Percentiles rank a stretch among this genome's conserved stretches.
Evolutionary conservation across 768 basidiomycete genomes (phyloP).

Genomic region (Boletellus ananas): DNA sequence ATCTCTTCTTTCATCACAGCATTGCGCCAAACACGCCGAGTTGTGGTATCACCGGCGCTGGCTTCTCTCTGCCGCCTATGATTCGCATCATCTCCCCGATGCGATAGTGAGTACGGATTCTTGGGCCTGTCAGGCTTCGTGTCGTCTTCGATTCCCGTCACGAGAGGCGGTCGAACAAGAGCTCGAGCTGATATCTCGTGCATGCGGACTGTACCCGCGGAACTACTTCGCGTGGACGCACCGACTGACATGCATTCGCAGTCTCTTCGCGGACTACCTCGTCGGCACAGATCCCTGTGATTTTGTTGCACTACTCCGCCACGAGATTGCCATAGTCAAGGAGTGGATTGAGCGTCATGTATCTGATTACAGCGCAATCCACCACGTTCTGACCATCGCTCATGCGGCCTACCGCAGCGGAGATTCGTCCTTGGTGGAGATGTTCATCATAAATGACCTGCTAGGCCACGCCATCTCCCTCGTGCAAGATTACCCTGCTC

Average conservation of each 20-base stretch:
- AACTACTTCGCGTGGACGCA: constrained; percentile 77
- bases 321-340: constrained; percentile 37
- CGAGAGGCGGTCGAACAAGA: constrained; percentile 42
- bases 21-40: constrained; percentile 61
- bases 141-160: constrained; percentile 24
- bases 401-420: constrained; percentile 6
- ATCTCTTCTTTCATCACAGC: constrained; percentile 48
- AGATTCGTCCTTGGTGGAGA: constrained; percentile 2
- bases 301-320: constrained; percentile 32
- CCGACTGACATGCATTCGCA: constrained; percentile 47
- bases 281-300: constrained; percentile 8
- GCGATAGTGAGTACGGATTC: neutral
- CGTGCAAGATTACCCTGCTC: constrained; percentile 46
- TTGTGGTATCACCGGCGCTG: constrained; percentile 72
- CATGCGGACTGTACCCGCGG: constrained; percentile 62
- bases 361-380: constrained; percentile 63
- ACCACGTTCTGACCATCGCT: constrained; percentile 47
- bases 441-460: constrained; percentile 4
- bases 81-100: constrained; percentile 2
- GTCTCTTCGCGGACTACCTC: constrained; percentile 21
- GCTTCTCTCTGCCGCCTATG: constrained; percentile 43
- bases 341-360: constrained; percentile 62
- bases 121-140: neutral
- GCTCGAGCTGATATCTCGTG: constrained; percentile 41
- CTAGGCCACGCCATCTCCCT: constrained; percentile 47